Conservation (phyloP, 1,284 basidiomycete genomes). For the Megacollybia platyphylla region DNA sequence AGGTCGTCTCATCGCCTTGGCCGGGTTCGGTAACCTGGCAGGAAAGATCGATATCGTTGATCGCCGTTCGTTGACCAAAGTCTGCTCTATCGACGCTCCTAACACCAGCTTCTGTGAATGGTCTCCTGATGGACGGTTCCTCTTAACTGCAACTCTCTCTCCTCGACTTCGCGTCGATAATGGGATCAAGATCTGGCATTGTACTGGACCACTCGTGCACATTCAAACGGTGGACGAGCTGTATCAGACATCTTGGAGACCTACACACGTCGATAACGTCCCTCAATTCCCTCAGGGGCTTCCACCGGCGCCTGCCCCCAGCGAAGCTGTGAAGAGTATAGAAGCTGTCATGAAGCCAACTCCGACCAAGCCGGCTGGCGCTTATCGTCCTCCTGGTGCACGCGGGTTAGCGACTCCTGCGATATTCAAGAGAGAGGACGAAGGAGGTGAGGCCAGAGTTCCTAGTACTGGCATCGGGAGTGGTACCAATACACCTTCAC, state of each 20-base stretch:
- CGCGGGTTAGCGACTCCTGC: slow-evolving; percentile 76
- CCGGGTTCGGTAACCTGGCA: slow-evolving; percentile 93
- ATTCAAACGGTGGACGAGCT: slow-evolving; percentile 70
- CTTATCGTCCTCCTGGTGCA: slow-evolving; percentile 89
- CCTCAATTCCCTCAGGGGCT: slow-evolving; percentile 65
- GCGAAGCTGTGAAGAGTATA: slow-evolving; percentile 26
- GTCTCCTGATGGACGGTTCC: slow-evolving; percentile 88
- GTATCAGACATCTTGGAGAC: slow-evolving; percentile 84
- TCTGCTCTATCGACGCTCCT: slow-evolving; percentile 70
- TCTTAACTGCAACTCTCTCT: slow-evolving; percentile 89
- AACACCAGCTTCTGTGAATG: slow-evolving; percentile 93
- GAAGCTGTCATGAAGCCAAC: slow-evolving; percentile 30
- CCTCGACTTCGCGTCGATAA: slow-evolving; percentile 95
- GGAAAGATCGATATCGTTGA: slow-evolving; percentile 92
- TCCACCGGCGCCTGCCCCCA: slow-evolving; percentile 67
- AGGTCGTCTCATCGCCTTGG: slow-evolving; percentile 77
- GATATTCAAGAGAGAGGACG: slow-evolving; percentile 83
- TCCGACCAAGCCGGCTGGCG: slow-evolving; percentile 53
- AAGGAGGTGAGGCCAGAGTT: slow-evolving; percentile 44
- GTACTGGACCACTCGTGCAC: slow-evolving; percentile 77
- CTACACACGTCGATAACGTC: slow-evolving; percentile 50
- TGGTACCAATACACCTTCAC: slow-evolving; percentile 48
- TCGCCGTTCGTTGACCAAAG: slow-evolving; percentile 32
- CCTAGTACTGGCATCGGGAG: slow-evolving; percentile 36
- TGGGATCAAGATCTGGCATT: slow-evolving; percentile 94